A percentile compares a stretch with the other conserved stretches of the same genome.
Evolutionary conservation across 371 early-diverging fungal species (phyloP).

Genomic region (Dinochytrium kinnereticum): DNA sequence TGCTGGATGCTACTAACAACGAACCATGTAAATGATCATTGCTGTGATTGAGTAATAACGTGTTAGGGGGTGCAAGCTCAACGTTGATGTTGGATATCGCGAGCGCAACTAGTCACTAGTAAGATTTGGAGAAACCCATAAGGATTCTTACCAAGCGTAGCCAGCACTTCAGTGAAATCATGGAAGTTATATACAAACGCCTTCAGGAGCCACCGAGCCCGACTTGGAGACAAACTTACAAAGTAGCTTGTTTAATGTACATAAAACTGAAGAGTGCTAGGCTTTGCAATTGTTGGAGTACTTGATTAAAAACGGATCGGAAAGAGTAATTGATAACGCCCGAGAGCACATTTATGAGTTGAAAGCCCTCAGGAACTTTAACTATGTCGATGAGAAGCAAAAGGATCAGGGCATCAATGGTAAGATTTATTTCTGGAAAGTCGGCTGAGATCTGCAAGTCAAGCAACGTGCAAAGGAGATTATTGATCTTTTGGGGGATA

Average conservation of each 20-base stretch:
- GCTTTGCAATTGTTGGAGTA: conserved; percentile 90
- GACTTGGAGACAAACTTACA: conserved; percentile 95
- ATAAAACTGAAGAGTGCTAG: conserved; percentile 45
- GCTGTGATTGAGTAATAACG: background rate
- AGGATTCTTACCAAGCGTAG: too few species aligned
- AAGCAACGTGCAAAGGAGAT: conserved; percentile 91
- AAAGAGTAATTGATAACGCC: conserved; percentile 87
- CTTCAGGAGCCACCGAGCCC: conserved; percentile 82
- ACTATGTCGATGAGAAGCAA: conserved; percentile 83
- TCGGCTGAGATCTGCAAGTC: conserved; percentile 55
- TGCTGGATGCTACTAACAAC: conserved; percentile 52
- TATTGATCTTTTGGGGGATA: conserved; percentile 76
- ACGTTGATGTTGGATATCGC: conserved; percentile 74
- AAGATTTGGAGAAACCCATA: conserved; percentile 41
- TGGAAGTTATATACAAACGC: conserved; percentile 87
- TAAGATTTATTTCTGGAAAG: conserved; percentile 37
- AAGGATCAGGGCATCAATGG: conserved; percentile 97
- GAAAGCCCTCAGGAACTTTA: conserved; percentile 75
- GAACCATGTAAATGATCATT: conserved; percentile 43
- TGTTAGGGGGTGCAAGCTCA: conserved; percentile 84
- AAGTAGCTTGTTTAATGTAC: conserved; percentile 56
- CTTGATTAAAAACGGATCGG: conserved; percentile 93
- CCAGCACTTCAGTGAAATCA: conserved; percentile 89
- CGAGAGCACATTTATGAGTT: conserved; percentile 82
- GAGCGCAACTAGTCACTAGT: conserved; percentile 80